These are phyloP conservation scores for Ceratobasidium papillatum DNA, from an alignment of 1,284 basidiomycete genomes.

Conservation along the genomic window DNA sequence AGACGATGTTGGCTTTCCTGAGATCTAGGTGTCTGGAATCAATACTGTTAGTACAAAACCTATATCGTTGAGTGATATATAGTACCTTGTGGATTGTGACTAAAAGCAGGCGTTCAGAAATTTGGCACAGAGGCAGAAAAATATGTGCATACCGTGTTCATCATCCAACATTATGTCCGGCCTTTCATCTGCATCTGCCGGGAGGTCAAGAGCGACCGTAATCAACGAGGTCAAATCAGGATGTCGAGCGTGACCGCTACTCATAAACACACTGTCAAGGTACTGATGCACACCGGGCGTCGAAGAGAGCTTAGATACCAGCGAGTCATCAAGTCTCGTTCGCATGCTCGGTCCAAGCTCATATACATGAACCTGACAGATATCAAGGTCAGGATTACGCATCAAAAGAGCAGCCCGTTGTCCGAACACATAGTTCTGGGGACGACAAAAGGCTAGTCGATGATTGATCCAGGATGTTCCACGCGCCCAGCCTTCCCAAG, in stretches of 20 bases:
- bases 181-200: not conserved
- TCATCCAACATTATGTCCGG: constrained; percentile 25
- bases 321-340: not conserved
- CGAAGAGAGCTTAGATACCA: not conserved
- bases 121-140: too few relatives aligned
- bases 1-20: too few relatives aligned
- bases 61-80: too few relatives aligned
- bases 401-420: not conserved
- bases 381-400: not conserved
- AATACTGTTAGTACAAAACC: too few relatives aligned
- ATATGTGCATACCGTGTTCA: constrained; percentile 9
- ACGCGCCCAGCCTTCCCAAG: constrained; percentile 28
- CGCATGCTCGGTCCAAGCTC: not conserved
- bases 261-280: constrained; percentile 7
- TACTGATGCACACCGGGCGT: not conserved
- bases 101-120: too few relatives aligned
- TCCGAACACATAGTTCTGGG: not conserved
- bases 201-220: not conserved
- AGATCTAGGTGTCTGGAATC: too few relatives aligned
- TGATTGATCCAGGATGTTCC: constrained; percentile 18
- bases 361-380: constrained; percentile 17
- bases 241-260: not conserved
- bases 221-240: not conserved
- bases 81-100: too few relatives aligned
- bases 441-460: not conserved